Base-by-base conservation (phyloP, 208 protist species). In the Wallacemonas sp. region DNA sequence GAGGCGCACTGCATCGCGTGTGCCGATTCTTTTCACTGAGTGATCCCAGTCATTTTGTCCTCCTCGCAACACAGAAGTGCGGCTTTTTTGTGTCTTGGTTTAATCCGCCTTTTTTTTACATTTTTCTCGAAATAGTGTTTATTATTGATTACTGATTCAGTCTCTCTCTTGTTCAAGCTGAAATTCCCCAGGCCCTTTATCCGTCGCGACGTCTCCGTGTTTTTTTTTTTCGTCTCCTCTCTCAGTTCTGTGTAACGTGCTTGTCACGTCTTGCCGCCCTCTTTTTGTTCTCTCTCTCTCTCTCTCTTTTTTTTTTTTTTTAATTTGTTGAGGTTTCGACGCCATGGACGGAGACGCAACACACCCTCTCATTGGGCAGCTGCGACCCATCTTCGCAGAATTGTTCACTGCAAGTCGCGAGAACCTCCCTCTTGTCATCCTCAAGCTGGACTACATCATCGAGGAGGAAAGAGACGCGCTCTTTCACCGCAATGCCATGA, bases 381-480 rank as follows among this genome's bases (percentile, higher is more conserved):
- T 96, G 65, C 80, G 82, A 36, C 91, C 87, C 33, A 91, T 96
- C 59, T 96, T 96, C 44, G 70, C 70, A 21, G 79, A 86, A 46
- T 64, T 88, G 21, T 64, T 80, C 30, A 64, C 77, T 2, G 61
- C 68, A n/a, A 36, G 42, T 6, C 58, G 51, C 0, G 62, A 65
- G 54, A 65, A 49, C 22, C 49, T 96, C 5, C 73, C 79, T 1
- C 91, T 86, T 36, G 75, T 83, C 24, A 90, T 96, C 66, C 75
- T 84, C 33, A 90, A 91, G 56, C 68, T 96, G 8, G 78, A 94
- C 42, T 88, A 93, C 68, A 76, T 96, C 22, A 87, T 96, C 39
- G 86, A 93, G 64, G 91, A 96, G 39, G 87, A 96, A 67, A 79
- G 82, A 47, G 87, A 96, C 53, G 77, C 77, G 0, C 80, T 96